Conservation (phyloP, 139 green algal genomes). For the Dunaliella sp. region DNA sequence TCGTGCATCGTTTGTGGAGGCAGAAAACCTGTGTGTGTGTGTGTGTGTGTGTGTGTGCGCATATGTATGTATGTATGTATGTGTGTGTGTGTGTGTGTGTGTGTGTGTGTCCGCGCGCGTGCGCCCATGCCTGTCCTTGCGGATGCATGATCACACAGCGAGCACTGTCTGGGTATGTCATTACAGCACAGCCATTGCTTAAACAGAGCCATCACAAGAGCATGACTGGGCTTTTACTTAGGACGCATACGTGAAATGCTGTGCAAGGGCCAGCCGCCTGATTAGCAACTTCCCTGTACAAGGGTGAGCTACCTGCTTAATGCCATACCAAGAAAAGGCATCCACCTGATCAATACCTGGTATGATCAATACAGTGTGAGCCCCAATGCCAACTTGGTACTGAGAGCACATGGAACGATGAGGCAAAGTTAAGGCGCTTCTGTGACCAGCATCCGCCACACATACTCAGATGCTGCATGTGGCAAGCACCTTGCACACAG, state of each 20-base stretch:
- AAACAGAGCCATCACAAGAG: neutral
- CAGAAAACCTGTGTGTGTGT: slow-evolving; percentile 11
- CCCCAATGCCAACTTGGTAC: neutral
- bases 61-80: neutral
- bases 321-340: too few species aligned
- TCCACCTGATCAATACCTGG: neutral
- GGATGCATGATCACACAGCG: neutral
- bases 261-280: too few species aligned
- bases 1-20: neutral
- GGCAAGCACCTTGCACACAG: neutral
- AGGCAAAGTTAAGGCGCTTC: neutral
- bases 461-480: neutral
- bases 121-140: neutral
- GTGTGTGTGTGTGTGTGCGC: neutral
- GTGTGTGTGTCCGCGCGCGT: neutral
- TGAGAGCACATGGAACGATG: neutral
- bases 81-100: neutral
- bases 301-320: too few species aligned
- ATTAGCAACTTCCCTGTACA: too few species aligned
- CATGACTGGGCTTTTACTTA: too few species aligned
- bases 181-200: neutral
- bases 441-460: neutral
- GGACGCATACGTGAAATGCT: too few species aligned
- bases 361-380: neutral
- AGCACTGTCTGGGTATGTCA: neutral